Conservation (phyloP, 2,329 filamentous ascomycete species). For the Claviceps sp. region DNA sequence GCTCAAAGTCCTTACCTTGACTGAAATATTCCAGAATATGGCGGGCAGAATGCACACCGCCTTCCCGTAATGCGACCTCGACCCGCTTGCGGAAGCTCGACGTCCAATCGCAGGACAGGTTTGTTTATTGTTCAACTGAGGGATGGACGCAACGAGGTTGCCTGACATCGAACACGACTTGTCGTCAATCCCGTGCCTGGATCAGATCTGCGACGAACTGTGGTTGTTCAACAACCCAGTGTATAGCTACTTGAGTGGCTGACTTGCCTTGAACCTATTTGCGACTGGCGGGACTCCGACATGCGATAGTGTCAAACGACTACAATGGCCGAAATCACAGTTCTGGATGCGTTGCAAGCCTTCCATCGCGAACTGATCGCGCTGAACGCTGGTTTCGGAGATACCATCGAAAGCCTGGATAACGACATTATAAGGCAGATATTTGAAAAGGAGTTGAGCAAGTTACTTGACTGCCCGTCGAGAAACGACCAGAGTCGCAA, state of each 20-base stretch:
- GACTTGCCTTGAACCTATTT: not conserved
- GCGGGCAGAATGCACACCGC: slow-evolving; percentile 24
- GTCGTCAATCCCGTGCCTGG: slow-evolving; percentile 1
- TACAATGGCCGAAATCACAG: slow-evolving; percentile 60
- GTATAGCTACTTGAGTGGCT: not conserved
- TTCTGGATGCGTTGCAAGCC: slow-evolving; percentile 64
- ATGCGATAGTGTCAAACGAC: slow-evolving; percentile 32
- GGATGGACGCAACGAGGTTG: slow-evolving; percentile 17
- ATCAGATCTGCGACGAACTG: slow-evolving; percentile 9
- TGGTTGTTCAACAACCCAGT: not conserved
- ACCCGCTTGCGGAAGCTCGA: slow-evolving; percentile 12
- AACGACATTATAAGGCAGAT: slow-evolving; percentile 56
- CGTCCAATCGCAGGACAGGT: slow-evolving; percentile 9
- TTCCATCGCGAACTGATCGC: slow-evolving; percentile 76
- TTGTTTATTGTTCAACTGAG: slow-evolving; percentile 8
- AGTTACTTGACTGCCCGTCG: slow-evolving; percentile 58
- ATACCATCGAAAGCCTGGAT: slow-evolving; percentile 51
- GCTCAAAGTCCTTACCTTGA: not conserved
- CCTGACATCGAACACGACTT: slow-evolving; percentile 15
- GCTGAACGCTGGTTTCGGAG: slow-evolving; percentile 53
- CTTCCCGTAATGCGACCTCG: slow-evolving; percentile 13
- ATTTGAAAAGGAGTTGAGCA: slow-evolving; percentile 59
- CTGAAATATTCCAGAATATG: slow-evolving; percentile 9
- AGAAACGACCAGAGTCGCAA: slow-evolving; percentile 67
- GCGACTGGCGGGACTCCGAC: slow-evolving; percentile 11